Percentiles rank a stretch among this genome's conserved stretches.
phyloP scores from a whole-genome alignment of 805 yeast species.

The Nakazawaea pomicola region DNA sequence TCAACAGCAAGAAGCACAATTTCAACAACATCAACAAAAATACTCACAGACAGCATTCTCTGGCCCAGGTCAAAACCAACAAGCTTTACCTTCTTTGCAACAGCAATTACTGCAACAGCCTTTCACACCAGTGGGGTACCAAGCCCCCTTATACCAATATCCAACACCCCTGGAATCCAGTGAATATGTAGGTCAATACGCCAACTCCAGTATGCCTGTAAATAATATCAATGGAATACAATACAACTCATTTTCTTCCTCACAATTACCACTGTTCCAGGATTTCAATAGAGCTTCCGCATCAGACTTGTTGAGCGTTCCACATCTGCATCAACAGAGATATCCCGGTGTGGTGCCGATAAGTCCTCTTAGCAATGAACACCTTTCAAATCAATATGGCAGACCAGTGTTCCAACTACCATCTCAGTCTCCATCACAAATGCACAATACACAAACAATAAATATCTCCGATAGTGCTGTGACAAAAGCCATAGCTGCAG shows the following conservation, averaged over 20 bases:
- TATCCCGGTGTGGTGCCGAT: neutral
- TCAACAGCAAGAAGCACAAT: no score
- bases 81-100: conserved; percentile 3
- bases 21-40: neutral
- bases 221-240: neutral
- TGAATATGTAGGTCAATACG: neutral
- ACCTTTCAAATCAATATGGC: neutral
- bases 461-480: conserved; percentile 24
- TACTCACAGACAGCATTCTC: conserved; percentile 7
- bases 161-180: neutral
- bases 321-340: neutral
- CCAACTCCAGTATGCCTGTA: no score
- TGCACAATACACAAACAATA: neutral
- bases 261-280: neutral
- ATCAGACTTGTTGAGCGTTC: neutral
- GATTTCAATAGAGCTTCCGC: neutral
- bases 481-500: conserved; percentile 13
- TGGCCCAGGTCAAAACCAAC: neutral
- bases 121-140: neutral
- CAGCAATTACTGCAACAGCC: neutral
- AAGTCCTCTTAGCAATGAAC: neutral
- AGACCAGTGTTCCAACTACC: conserved; percentile 6
- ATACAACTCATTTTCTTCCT: neutral
- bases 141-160: neutral
- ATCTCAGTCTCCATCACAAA: neutral